Evolutionary conservation across 2,329 filamentous ascomycete genomes (phyloP).

Genomic region (Epichloe coenophiala): DNA sequence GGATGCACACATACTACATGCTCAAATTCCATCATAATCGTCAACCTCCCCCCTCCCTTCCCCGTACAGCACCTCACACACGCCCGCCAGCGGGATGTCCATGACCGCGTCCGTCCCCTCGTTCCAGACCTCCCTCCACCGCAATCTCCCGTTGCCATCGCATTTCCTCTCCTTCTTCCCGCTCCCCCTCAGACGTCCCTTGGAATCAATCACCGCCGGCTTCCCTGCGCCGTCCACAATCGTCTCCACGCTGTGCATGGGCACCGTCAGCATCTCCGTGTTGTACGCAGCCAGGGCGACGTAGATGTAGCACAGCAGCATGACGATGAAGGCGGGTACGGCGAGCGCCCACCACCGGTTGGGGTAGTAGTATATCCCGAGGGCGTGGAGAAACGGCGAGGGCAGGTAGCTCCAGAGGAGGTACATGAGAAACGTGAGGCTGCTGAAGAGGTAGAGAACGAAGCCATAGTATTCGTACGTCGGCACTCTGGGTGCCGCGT

Average conservation of each 20-base stretch:
- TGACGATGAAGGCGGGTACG: constrained; percentile 79
- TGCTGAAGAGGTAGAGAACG: constrained; percentile 84
- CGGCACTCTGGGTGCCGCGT: constrained; percentile 84
- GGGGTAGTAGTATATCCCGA: constrained; percentile 94
- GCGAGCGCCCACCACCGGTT: constrained; percentile 97
- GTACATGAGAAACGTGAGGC: constrained; percentile 62
- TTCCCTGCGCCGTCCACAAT: constrained; percentile 84
- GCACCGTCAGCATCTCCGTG: constrained; percentile 72
- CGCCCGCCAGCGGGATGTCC: constrained; percentile 89
- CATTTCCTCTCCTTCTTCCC: constrained; percentile 23
- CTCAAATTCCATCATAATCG: not conserved
- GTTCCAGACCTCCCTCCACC: constrained; percentile 80
- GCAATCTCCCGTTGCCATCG: constrained; percentile 26
- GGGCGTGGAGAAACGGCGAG: constrained; percentile 76
- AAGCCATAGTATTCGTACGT: constrained; percentile 99
- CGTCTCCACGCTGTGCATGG: constrained; percentile 68
- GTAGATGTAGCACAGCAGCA: constrained; percentile 83
- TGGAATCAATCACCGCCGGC: constrained; percentile 67
- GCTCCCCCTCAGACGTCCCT: constrained; percentile 37
- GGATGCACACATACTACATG: no score
- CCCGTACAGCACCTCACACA: constrained; percentile 89
- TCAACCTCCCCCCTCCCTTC: constrained; percentile 25
- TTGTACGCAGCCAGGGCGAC: constrained; percentile 87
- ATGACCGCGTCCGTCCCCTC: constrained; percentile 92
- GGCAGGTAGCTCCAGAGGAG: constrained; percentile 82